phyloP scores from a whole-genome alignment of 78 protist species.

The Emiliania huxleyi region DNA sequence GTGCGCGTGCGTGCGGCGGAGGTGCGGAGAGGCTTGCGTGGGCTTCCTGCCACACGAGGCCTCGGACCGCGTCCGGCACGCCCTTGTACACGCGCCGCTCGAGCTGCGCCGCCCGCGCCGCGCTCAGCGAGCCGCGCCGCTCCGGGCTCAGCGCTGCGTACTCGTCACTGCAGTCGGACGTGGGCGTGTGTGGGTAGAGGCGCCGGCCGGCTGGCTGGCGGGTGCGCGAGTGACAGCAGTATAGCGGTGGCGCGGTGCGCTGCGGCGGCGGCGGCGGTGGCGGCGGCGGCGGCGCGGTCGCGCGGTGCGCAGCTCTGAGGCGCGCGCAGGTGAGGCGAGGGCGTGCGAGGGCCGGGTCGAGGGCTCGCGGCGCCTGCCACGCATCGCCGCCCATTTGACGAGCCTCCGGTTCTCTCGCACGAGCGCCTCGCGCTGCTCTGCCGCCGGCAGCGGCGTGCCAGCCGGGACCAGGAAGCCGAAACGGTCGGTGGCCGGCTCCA shows the following conservation, averaged over 20 bases:
- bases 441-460: neutral
- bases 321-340: too few relatives aligned
- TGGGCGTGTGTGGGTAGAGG: too few relatives aligned
- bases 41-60: neutral
- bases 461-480: neutral
- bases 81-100: neutral
- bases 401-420: neutral
- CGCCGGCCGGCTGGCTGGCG: too few relatives aligned
- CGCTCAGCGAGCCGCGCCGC: neutral
- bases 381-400: neutral
- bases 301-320: too few relatives aligned
- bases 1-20: too few relatives aligned
- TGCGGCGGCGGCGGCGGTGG: too few relatives aligned
- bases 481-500: neutral
- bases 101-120: neutral
- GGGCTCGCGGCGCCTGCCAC: too few relatives aligned
- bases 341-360: too few relatives aligned
- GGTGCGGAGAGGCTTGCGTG: too few relatives aligned
- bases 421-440: neutral
- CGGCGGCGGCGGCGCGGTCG: too few relatives aligned
- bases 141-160: neutral
- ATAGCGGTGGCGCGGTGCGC: too few relatives aligned
- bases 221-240: too few relatives aligned
- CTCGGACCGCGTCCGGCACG: neutral
- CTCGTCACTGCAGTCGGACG: neutral